Evolutionary conservation across 805 yeast species (phyloP).

Genomic region (Candida sanyiensis): DNA sequence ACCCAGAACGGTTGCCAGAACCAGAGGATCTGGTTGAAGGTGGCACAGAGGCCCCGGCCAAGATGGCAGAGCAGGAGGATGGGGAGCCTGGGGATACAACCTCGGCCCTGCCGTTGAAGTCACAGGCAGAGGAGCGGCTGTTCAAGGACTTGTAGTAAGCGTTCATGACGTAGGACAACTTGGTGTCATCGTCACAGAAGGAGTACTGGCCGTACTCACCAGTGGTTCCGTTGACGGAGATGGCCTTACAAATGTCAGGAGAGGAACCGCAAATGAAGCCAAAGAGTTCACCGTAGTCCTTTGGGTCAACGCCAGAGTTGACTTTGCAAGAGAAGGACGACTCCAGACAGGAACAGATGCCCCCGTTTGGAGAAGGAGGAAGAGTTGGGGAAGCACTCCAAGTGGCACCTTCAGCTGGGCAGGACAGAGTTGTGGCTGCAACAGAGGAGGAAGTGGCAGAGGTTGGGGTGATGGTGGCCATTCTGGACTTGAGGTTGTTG

Average conservation of each 20-base stretch:
- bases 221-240: conserved; percentile 50
- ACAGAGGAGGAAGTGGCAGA: conserved; percentile 34
- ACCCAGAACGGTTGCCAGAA: conserved; percentile 22
- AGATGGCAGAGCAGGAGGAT: conserved; percentile 45
- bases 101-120: conserved; percentile 67
- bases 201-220: conserved; percentile 74
- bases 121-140: conserved; percentile 50
- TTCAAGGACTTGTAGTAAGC: conserved; percentile 53
- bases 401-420: conserved; percentile 46
- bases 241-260: conserved; percentile 54
- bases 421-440: conserved; percentile 32
- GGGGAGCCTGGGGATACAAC: conserved; percentile 35
- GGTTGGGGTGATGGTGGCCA: conserved; percentile 49
- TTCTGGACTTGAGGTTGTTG: conserved; percentile 47
- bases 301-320: conserved; percentile 39
- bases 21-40: conserved; percentile 22
- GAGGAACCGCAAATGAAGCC: conserved; percentile 49
- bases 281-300: conserved; percentile 58
- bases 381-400: conserved; percentile 66
- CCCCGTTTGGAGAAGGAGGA: conserved; percentile 74
- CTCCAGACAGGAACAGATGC: conserved; percentile 58
- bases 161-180: conserved; percentile 63
- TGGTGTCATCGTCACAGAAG: conserved; percentile 65
- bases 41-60: conserved; percentile 27
- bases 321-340: conserved; percentile 56